Conservation (phyloP, 495 filamentous ascomycete species). For the Rhypophila decipiens region DNA sequence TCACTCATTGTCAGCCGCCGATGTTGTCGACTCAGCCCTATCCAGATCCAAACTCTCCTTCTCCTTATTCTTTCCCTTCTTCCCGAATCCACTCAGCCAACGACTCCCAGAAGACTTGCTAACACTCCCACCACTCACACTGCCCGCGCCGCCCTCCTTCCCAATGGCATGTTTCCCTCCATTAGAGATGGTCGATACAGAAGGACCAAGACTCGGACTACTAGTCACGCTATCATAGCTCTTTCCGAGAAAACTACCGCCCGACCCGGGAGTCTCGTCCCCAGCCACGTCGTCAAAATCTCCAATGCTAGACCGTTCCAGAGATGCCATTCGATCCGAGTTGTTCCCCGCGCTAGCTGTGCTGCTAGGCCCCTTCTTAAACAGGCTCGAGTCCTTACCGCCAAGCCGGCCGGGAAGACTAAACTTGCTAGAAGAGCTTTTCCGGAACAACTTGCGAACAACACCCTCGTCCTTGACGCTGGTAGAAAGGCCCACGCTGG, state of each 20-base stretch:
- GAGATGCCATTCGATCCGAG: conserved; percentile 31
- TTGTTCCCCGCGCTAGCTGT: conserved; percentile 37
- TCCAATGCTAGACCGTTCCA: conserved; percentile 40
- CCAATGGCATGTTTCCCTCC: too few species aligned
- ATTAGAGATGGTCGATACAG: too few species aligned
- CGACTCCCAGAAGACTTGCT: conserved; percentile 28
- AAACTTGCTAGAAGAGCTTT: conserved; percentile 75
- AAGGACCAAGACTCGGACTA: conserved; percentile 32
- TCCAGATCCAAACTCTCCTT: conserved; percentile 44
- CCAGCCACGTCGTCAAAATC: conserved; percentile 41
- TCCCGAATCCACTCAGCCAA: conserved; percentile 41
- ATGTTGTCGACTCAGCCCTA: conserved; percentile 20
- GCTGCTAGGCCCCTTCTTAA: conserved; percentile 54
- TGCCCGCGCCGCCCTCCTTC: conserved; percentile 10
- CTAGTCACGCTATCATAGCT: conserved; percentile 40
- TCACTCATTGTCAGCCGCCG: conserved; percentile 11
- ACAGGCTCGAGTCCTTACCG: conserved; percentile 55
- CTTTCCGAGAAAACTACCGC: conserved; percentile 21
- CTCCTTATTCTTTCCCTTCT: conserved; percentile 43
- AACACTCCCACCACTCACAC: conserved; percentile 4
- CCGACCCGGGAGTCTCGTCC: conserved; percentile 13
- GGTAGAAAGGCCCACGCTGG: conserved; percentile 30
- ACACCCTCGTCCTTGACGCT: conserved; percentile 45
- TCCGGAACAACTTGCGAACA: conserved; percentile 68
- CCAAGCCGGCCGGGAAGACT: conserved; percentile 58